These are phyloP conservation scores for Allomyces macrogynus DNA, from an alignment of 192 early-diverging fungal species.

Conservation along the genomic window DNA sequence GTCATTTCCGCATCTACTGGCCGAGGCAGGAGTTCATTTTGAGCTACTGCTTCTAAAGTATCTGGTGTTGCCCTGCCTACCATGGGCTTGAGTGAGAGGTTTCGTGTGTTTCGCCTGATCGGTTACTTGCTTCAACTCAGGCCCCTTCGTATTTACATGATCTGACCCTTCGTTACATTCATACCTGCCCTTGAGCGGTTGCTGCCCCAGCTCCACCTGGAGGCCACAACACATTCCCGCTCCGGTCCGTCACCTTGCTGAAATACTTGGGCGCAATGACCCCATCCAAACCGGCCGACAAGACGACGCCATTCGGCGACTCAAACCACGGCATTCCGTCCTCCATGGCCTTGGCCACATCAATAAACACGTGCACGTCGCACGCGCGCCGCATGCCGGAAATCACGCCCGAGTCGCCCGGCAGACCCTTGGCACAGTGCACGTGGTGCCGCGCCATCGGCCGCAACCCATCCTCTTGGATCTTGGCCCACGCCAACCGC, in stretches of 20 bases:
- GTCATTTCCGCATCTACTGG: too few relatives aligned
- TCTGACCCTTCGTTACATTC: too few relatives aligned
- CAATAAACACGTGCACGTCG: neutral
- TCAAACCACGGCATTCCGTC: neutral
- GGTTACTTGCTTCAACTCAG: too few relatives aligned
- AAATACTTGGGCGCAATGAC: neutral
- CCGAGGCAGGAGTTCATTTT: too few relatives aligned
- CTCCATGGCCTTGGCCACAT: neutral
- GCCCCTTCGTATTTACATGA: too few relatives aligned
- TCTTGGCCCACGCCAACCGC: neutral
- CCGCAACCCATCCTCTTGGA: neutral
- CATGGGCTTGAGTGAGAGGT: too few relatives aligned
- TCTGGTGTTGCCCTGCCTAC: too few relatives aligned
- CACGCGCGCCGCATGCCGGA: neutral
- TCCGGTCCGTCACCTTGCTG: neutral
- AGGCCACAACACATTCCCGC: neutral
- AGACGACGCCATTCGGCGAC: neutral
- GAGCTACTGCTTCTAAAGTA: too few relatives aligned
- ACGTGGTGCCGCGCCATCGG: conserved; percentile 1
- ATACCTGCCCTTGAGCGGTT: too few relatives aligned
- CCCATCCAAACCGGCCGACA: neutral
- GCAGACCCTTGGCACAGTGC: neutral
- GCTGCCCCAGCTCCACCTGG: too few relatives aligned
- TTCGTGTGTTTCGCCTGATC: too few relatives aligned
- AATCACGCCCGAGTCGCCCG: conserved; percentile 1